Conservation (phyloP, 1,284 basidiomycete genomes). For the Cyathus pygmaeus region DNA sequence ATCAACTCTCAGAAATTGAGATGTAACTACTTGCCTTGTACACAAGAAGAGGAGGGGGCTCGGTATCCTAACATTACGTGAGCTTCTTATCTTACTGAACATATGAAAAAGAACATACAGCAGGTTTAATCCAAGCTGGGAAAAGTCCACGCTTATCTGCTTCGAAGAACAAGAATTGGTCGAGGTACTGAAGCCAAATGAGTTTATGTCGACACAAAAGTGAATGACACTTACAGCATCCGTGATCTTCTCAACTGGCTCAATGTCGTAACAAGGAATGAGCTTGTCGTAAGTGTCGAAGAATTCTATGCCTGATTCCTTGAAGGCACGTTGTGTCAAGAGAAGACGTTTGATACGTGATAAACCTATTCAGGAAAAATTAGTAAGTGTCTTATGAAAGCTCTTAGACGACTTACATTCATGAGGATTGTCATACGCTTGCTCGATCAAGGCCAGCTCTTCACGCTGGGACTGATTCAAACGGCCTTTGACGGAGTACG, state of each 20-base stretch:
- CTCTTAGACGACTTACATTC: constrained; percentile 66
- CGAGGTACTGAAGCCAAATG: constrained; percentile 73
- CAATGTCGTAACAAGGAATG: constrained; percentile 97
- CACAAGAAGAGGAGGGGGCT: constrained; percentile 94
- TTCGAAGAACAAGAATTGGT: constrained; percentile 90
- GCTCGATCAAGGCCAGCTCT: constrained; percentile 94
- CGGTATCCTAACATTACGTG: constrained; percentile 76
- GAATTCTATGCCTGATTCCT: constrained; percentile 95
- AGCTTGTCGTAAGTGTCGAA: constrained; percentile 97
- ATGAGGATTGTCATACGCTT: constrained; percentile 95
- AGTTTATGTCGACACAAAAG: constrained; percentile 13
- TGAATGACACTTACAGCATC: constrained; percentile 74
- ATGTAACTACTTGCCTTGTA: constrained; percentile 78
- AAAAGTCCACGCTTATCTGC: constrained; percentile 97
- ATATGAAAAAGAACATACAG: constrained; percentile 56
- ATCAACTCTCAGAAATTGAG: not conserved
- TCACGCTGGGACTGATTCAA: constrained; percentile 97
- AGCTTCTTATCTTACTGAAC: too few relatives aligned
- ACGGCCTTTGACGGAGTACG: constrained; percentile 97
- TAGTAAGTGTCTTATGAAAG: constrained; percentile 9
- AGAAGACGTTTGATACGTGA: constrained; percentile 97
- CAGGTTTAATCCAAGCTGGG: constrained; percentile 98
- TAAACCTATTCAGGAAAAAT: constrained; percentile 59
- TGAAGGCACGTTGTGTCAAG: constrained; percentile 96
- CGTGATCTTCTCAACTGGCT: constrained; percentile 98